These are phyloP conservation scores for Cladophialophora psammophila DNA, from an alignment of 2,329 filamentous ascomycete species.

Conservation along the genomic window DNA sequence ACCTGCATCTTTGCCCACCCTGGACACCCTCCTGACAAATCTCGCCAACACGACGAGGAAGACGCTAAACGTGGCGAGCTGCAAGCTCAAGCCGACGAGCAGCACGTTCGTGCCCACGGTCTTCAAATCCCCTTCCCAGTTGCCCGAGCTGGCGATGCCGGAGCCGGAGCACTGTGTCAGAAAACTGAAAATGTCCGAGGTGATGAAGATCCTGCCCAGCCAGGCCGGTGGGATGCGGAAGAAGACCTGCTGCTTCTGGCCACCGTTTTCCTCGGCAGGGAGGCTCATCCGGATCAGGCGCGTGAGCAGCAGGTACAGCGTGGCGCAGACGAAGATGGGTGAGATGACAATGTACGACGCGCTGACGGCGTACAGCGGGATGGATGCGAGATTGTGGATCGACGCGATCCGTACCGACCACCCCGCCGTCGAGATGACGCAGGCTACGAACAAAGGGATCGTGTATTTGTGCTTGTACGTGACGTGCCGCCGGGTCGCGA, in stretches of 20 bases:
- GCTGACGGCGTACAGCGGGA: conserved; percentile 51
- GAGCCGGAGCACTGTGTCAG: conserved; percentile 57
- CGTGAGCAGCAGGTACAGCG: conserved; percentile 61
- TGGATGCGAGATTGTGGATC: conserved; percentile 44
- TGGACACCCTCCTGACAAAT: conserved; percentile 39
- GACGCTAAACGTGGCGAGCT: conserved; percentile 43
- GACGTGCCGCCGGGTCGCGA: conserved; percentile 52
- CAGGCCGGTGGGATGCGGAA: conserved; percentile 49
- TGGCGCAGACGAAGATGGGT: conserved; percentile 59
- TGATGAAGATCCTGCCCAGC: conserved; percentile 58
- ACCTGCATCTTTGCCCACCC: conserved; percentile 46
- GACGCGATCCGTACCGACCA: conserved; percentile 53
- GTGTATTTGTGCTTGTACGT: conserved; percentile 48
- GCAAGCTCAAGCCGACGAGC: conserved; percentile 42
- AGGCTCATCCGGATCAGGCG: conserved; percentile 54
- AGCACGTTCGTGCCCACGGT: conserved; percentile 35
- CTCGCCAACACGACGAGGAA: conserved; percentile 41
- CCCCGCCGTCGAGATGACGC: conserved; percentile 52
- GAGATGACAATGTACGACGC: conserved; percentile 57
- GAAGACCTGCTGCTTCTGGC: conserved; percentile 44
- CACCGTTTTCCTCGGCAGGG: conserved; percentile 30
- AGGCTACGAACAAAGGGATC: conserved; percentile 53
- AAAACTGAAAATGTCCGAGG: conserved; percentile 55
- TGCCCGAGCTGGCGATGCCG: conserved; percentile 51
- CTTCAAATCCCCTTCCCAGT: conserved; percentile 52